A percentile compares a stretch with the other conserved stretches of the same genome.
Evolutionary conservation across 148 eudicot genomes (phyloP).

Genomic region (Rhododendron griersonianum): DNA sequence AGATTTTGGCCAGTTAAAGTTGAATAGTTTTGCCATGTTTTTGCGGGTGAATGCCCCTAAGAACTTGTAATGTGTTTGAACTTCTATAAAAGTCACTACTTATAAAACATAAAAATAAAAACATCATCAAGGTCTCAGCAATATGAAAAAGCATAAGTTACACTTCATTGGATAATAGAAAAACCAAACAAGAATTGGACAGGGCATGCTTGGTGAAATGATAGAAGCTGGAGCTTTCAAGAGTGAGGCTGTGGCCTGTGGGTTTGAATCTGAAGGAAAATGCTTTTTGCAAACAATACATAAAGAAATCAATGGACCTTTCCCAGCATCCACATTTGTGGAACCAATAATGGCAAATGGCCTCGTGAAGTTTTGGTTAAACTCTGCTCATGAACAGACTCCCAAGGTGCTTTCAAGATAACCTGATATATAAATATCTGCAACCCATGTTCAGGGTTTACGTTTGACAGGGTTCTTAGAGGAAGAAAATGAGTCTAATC

Average conservation of each 20-base stretch:
- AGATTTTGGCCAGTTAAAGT: not conserved
- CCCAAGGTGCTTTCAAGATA: not conserved
- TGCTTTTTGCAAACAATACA: not conserved
- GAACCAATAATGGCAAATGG: not conserved
- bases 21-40: too few relatives aligned
- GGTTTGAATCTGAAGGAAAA: not conserved
- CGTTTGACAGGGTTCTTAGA: not conserved
- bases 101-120: too few relatives aligned
- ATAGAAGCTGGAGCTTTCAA: not conserved
- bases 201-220: conserved; percentile 4
- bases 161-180: not conserved
- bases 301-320: not conserved
- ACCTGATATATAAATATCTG: not conserved
- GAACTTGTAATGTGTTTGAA: too few relatives aligned
- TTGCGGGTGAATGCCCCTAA: too few relatives aligned
- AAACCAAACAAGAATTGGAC: not conserved
- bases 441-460: not conserved
- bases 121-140: not conserved
- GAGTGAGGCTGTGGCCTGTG: not conserved
- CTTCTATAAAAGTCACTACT: too few relatives aligned
- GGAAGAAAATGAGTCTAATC: not conserved
- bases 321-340: not conserved
- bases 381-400: not conserved
- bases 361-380: not conserved
- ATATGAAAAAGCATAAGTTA: not conserved